Evolutionary conservation across 257 asterid genomes (phyloP).

Genomic region (Penstemon barbatus): DNA sequence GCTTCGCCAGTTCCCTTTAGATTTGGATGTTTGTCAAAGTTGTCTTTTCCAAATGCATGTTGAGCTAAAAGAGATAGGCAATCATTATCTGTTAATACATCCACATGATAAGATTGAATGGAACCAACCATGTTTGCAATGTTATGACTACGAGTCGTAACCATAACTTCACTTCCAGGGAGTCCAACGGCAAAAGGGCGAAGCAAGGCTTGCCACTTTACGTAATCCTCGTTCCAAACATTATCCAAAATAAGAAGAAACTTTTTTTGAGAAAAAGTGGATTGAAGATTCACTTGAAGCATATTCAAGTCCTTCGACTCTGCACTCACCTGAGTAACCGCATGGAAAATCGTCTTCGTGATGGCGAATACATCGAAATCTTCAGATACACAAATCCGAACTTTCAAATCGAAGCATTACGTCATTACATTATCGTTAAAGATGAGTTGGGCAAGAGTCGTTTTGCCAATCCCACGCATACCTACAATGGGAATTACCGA

Average conservation of each 20-base stretch:
- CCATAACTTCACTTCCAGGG: slow-evolving; percentile 53
- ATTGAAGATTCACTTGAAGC: slow-evolving; percentile 47
- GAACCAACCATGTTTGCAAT: slow-evolving; percentile 48
- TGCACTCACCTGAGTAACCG: slow-evolving; percentile 24
- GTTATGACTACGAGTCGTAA: slow-evolving; percentile 51
- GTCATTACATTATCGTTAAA: slow-evolving; percentile 41
- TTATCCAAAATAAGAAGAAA: slow-evolving; percentile 66
- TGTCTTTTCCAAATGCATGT: slow-evolving; percentile 38
- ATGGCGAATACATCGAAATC: slow-evolving; percentile 44
- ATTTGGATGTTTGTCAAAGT: slow-evolving; percentile 7
- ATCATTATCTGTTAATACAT: slow-evolving; percentile 45
- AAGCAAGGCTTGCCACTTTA: slow-evolving; percentile 39
- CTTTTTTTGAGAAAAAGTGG: slow-evolving; percentile 41
- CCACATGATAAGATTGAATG: slow-evolving; percentile 49
- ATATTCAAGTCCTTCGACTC: slow-evolving; percentile 39
- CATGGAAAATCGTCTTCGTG: slow-evolving; percentile 42
- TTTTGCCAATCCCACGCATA: slow-evolving; percentile 70
- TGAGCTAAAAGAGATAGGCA: slow-evolving; percentile 48
- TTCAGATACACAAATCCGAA: slow-evolving; percentile 57
- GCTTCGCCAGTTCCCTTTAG: slow-evolving; percentile 33
- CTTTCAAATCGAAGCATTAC: slow-evolving; percentile 37
- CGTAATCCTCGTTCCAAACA: slow-evolving; percentile 35
- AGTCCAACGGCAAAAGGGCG: slow-evolving; percentile 43
- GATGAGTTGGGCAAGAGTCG: slow-evolving; percentile 56
- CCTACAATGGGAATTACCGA: slow-evolving; percentile 69